These are phyloP conservation scores for Pyricularia sp. DNA, from an alignment of 2,329 filamentous ascomycete genomes.

Conservation along the genomic window DNA sequence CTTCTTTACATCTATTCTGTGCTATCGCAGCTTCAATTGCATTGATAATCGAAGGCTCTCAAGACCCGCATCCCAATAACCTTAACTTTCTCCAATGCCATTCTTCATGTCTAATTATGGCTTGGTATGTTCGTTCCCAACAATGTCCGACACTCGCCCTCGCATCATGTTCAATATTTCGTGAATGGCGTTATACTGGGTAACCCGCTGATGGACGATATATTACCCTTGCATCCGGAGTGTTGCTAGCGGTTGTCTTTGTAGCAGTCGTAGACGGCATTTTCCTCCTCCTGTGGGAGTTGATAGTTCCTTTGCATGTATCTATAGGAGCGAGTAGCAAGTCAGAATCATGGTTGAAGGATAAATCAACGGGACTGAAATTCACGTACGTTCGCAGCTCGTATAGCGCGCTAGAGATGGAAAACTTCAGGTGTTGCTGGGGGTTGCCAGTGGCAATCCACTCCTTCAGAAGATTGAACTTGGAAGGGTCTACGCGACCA, in stretches of 20 bases:
- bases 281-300: neutral
- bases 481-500: conserved; percentile 72
- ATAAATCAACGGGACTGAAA: no score
- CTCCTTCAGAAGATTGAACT: conserved; percentile 71
- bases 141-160: neutral
- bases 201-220: neutral
- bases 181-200: neutral
- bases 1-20: neutral
- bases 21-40: neutral
- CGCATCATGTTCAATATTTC: neutral
- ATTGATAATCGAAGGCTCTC: neutral
- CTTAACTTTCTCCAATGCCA: neutral
- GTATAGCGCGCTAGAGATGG: conserved; percentile 22
- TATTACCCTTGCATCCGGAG: neutral
- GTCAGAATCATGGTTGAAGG: neutral
- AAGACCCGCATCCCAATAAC: neutral
- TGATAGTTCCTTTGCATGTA: neutral
- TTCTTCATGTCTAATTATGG: neutral
- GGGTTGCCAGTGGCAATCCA: conserved; percentile 53
- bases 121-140: neutral
- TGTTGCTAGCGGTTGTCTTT: neutral
- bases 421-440: conserved; percentile 18
- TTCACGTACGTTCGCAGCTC: conserved; percentile 19
- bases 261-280: neutral
- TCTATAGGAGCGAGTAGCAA: neutral